Conservation (phyloP, 208 protist genomes). For the Trypanosomatidae sp. region DNA sequence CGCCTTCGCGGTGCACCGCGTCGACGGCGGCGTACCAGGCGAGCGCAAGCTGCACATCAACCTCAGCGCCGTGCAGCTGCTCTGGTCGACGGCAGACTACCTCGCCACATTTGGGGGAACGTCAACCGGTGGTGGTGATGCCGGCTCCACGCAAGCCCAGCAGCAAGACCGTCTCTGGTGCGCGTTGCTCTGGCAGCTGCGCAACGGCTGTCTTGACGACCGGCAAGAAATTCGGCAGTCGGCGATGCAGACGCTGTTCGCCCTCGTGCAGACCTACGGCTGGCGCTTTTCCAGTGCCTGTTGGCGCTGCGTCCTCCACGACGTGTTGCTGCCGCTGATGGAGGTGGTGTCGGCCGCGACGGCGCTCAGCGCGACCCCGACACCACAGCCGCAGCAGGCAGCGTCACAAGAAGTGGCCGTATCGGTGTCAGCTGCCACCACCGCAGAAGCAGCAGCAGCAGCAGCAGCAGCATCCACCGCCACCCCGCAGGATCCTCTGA, state of each 20-base stretch:
- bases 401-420: too few relatives aligned
- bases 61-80: constrained; percentile 81
- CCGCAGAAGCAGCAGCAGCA: neutral
- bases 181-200: constrained; percentile 51
- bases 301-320: constrained; percentile 56
- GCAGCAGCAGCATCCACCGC: neutral
- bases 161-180: constrained; percentile 32
- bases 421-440: too few relatives aligned
- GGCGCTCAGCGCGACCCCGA: constrained; percentile 23
- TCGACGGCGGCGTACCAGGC: constrained; percentile 15
- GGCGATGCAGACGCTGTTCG: constrained; percentile 79
- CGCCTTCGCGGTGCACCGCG: constrained; percentile 48
- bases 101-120: constrained; percentile 31
- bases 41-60: constrained; percentile 73
- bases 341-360: constrained; percentile 39
- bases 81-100: constrained; percentile 86
- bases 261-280: constrained; percentile 79
- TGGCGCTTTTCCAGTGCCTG: constrained; percentile 40
- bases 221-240: constrained; percentile 84
- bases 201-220: constrained; percentile 40
- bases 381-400: neutral
- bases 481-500: neutral
- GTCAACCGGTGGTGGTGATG: neutral
- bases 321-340: constrained; percentile 58
- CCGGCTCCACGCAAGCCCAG: neutral